These are phyloP conservation scores for Pistacia vera DNA, from an alignment of 345 rosid species.

Conservation along the genomic window DNA sequence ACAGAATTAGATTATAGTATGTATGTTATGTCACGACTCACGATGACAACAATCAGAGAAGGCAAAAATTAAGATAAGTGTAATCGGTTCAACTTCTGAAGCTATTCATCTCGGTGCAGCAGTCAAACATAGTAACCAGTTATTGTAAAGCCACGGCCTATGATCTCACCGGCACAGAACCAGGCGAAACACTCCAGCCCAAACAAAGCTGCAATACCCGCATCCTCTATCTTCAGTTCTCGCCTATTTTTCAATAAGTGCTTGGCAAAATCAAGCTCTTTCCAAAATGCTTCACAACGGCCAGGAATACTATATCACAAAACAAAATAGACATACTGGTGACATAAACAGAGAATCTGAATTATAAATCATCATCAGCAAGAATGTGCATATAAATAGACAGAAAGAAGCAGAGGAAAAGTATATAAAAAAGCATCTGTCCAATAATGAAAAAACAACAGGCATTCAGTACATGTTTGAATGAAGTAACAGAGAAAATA, in stretches of 20 bases:
- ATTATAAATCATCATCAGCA: background rate
- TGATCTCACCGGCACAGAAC: slow-evolving; percentile 74
- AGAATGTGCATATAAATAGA: background rate
- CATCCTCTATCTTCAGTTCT: slow-evolving; percentile 69
- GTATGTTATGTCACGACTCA: background rate
- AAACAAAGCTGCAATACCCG: slow-evolving; percentile 62
- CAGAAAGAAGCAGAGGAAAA: background rate
- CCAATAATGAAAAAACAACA: background rate
- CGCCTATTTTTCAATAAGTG: slow-evolving; percentile 56
- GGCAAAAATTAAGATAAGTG: background rate
- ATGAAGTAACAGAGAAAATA: too few species aligned
- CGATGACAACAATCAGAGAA: background rate
- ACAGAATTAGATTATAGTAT: background rate
- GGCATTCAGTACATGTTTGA: background rate
- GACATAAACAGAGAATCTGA: too few species aligned
- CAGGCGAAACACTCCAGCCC: slow-evolving; percentile 78
- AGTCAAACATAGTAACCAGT: slow-evolving; percentile 62
- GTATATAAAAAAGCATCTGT: background rate
- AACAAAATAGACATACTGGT: background rate
- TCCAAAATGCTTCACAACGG: slow-evolving; percentile 57
- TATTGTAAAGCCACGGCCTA: slow-evolving; percentile 75
- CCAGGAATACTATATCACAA: slow-evolving; percentile 52
- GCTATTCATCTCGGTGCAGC: slow-evolving; percentile 1
- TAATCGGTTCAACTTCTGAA: background rate
- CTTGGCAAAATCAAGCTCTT: slow-evolving; percentile 58